Evolutionary conservation across 2,329 filamentous ascomycete species (phyloP), one percentile per base, ranked within the genome.

Genomic region (Trichoderma sp.): DNA sequence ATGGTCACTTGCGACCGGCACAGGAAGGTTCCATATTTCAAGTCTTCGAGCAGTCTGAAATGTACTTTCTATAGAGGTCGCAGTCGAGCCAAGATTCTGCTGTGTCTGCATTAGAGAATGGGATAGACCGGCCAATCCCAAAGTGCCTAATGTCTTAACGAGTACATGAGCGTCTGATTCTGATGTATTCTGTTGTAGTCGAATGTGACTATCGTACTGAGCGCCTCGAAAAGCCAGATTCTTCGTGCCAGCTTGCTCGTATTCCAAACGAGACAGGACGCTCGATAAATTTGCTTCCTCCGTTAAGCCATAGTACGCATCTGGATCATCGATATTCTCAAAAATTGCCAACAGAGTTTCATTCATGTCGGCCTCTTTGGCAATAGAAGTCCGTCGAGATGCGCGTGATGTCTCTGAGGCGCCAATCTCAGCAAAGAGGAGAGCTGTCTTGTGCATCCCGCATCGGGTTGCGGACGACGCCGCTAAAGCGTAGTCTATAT

Each of bases 281-380:
- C 91, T 93, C 19, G 87, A 84, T 19, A 99, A 81, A 69, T 89
- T 94, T 7, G 93, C 87, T 52, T 88, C 88, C 78, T 96, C 92
- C 53, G 92, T 88, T 8, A 97, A 86, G 4, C 96, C 96, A 76
- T 99, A 99, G 78, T 97, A 99, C 0, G 94, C 91, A 78, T 99
- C 96, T 1, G 94, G 95, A 75, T 99, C 96, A 76, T 97, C 94
- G 58, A 99, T 92, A 71, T 93, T 95, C 76, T 93, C 91, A 77
- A 96, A 99, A 3, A 99, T 94, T 0, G 87, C 84, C 56, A 97
- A 85, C 14, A 98, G 83, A 1, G 96, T 84, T 35, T 92, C 88
- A 4, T 87, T 85, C 7, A 92, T 87, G 31, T 89, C 81, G 58
- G 83, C 77, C 72, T 86, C 81, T 72, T 82, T 83, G 59, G 83